Evolutionary conservation across 163 green algal species (phyloP).

Genomic region (Prototheca cutis): DNA sequence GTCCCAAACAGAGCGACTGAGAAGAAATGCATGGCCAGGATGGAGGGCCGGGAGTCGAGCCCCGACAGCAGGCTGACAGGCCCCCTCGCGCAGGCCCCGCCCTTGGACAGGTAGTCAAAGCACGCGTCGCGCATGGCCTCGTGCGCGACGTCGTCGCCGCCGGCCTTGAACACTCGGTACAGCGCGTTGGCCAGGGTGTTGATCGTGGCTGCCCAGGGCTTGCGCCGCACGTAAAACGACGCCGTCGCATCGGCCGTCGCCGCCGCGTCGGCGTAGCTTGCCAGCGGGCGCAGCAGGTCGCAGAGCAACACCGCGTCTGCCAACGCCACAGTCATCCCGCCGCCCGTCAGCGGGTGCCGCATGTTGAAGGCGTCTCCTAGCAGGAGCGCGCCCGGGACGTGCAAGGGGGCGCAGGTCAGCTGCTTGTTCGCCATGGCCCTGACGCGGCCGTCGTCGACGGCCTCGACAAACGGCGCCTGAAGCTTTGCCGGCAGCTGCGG

Average conservation of each 20-base stretch:
- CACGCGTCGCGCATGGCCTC: slow-evolving; percentile 93
- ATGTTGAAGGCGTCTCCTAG: slow-evolving; percentile 99
- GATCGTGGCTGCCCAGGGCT: slow-evolving; percentile 92
- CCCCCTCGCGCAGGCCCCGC: slow-evolving; percentile 62
- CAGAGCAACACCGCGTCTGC: slow-evolving; percentile 73
- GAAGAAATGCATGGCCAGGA: slow-evolving; percentile 94
- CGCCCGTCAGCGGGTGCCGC: slow-evolving; percentile 94
- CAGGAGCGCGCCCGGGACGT: slow-evolving; percentile 79
- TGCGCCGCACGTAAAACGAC: slow-evolving; percentile 84
- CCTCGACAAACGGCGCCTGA: slow-evolving; percentile 52
- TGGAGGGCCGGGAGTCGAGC: slow-evolving; percentile 63
- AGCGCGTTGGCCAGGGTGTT: slow-evolving; percentile 97
- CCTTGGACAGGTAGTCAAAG: slow-evolving; percentile 93
- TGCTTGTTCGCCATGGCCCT: slow-evolving; percentile 88
- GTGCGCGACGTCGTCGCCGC: slow-evolving; percentile 42
- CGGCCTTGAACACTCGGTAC: slow-evolving; percentile 43
- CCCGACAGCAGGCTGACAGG: slow-evolving; percentile 74
- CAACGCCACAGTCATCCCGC: slow-evolving; percentile 91
- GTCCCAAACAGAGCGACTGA: slow-evolving; percentile 81
- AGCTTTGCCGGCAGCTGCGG: slow-evolving; percentile 72
- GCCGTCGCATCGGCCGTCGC: slow-evolving; percentile 53
- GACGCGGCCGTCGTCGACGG: slow-evolving; percentile 53
- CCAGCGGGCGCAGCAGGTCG: slow-evolving; percentile 79
- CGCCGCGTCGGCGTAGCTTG: slow-evolving; percentile 53
- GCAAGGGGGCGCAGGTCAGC: slow-evolving; percentile 68